phyloP scores from a whole-genome alignment of 805 yeast species.

The Kodamaea lidongshanica region DNA sequence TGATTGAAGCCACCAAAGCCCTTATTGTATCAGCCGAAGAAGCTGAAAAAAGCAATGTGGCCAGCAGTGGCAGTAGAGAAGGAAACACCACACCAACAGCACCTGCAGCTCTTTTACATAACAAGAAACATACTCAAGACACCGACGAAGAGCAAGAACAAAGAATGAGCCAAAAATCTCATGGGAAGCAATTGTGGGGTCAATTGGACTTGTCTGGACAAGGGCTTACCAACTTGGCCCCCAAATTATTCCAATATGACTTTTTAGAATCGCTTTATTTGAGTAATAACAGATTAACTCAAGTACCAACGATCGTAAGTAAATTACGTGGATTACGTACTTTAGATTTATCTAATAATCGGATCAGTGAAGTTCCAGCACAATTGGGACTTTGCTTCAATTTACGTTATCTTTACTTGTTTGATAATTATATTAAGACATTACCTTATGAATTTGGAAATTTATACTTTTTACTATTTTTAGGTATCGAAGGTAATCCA shows the following conservation, averaged over 20 bases:
- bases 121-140: conserved; percentile 37
- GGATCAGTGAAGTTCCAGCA: conserved; percentile 63
- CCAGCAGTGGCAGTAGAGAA: conserved; percentile 18
- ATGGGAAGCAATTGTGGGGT: conserved; percentile 85
- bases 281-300: conserved; percentile 73
- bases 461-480: conserved; percentile 72
- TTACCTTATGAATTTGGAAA: conserved; percentile 85
- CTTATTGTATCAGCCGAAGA: conserved; percentile 34
- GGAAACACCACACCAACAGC: conserved; percentile 16
- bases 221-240: conserved; percentile 64
- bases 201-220: conserved; percentile 90
- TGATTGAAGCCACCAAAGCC: conserved; percentile 38
- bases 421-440: conserved; percentile 73
- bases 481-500: conserved; percentile 93
- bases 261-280: conserved; percentile 83
- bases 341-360: conserved; percentile 78
- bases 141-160: conserved; percentile 61
- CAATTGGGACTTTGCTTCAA: conserved; percentile 81
- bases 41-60: conserved; percentile 38
- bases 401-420: conserved; percentile 74
- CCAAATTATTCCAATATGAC: conserved; percentile 69
- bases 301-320: conserved; percentile 62
- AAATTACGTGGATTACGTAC: conserved; percentile 69
- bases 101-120: conserved; percentile 29
- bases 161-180: conserved; percentile 51